Evolutionary conservation across 108 stramenopile genomes (phyloP), one percentile per base, ranked within the genome.

Genomic region (Phaeodactylum tricornutum): DNA sequence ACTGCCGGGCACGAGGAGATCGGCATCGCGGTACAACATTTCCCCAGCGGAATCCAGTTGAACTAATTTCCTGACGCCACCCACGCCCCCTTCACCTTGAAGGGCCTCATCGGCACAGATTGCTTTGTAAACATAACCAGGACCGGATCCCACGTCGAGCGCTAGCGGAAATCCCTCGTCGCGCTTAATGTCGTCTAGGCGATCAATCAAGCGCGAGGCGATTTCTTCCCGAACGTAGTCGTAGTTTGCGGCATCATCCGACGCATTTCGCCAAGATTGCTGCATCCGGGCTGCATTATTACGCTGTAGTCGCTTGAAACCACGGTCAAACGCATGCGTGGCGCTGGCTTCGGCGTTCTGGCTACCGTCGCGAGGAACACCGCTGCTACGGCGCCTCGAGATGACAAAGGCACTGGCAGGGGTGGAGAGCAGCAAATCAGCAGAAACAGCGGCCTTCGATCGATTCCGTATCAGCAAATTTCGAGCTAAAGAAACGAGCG

Each of bases 151-250:
- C 41, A 93, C 47, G 57, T 93, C 87, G 39, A 93, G 59, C 8
- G 83, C 83, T 25, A 86, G 42, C 1, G 82, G 74, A 59, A 87
- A 87, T 7, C 81, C 84, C 43, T 78, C 79, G 6, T 74, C 67
- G 14, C 76, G 64, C 21, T 55, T 54, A 43, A 93, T 85, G 50
- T 93, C 92, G 50, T 88, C 80, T 16, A 93, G 54, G 37, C 91
- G 77, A 60, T 85, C 91, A 2, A 87, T 81, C 22, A 93, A 48
- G 25, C 87, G 64, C 1, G 30, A 7, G 11, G 87, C 84, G 41
- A 88, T 77, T 60, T 87, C 87, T 34, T 67, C 37, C 21, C 80
- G 81, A 50, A 93, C 72, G 37, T 93, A 93, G 32, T 81, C 75
- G 56, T 88, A 87, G 33, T 64, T 59, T 14, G 69, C 64, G 3